Evolutionary conservation across 1,284 basidiomycete genomes (phyloP), one percentile per base, ranked within the genome.

Genomic region (Heliocybe sulcata): DNA sequence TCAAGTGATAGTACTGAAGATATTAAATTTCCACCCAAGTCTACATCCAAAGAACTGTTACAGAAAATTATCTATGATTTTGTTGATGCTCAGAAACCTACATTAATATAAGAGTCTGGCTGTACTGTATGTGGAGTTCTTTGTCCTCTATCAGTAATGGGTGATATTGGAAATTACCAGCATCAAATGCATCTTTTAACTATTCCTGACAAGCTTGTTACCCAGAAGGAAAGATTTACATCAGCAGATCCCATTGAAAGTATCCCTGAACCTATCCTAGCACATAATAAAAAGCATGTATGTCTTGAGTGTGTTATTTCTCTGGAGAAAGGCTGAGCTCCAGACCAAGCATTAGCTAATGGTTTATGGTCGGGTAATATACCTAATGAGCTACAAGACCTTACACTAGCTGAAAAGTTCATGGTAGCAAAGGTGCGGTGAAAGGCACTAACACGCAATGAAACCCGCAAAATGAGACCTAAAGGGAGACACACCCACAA

Each of bases 281-380:
- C n/a, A n/a, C n/a, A n/a, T n/a, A n/a, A n/a, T n/a, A 47, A 47
- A n/a, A n/a, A n/a, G n/a, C n/a, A n/a, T n/a, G n/a, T n/a, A n/a
- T n/a, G n/a, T 47, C 23, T 11, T 47, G 11, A n/a, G n/a, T 47
- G 45, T 47, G 45, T 19, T 9, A 25, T 20, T 11, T 19, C 23
- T 10, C n/a, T 47, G 45, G 9, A 47, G 20, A 8, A 47, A 19
- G 45, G 45, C 23, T 11, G 20, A 20, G 33, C 53, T 4, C 53
- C 53, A 2, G 2, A 22, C 2, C 14, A 27, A 6, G 53, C 62
- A 14, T 35, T 67, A 22, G 65, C 61, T 2, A 67, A 67, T 54
- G 27, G 57, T 10, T 54, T 57, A 1, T 63, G 55, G 52, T 12
- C 65, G 6, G 67, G 66, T 1, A 29, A 48, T 12, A 57, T 68